Conservation (phyloP, 805 yeast species). For the Pichia rugopelliculosa region DNA sequence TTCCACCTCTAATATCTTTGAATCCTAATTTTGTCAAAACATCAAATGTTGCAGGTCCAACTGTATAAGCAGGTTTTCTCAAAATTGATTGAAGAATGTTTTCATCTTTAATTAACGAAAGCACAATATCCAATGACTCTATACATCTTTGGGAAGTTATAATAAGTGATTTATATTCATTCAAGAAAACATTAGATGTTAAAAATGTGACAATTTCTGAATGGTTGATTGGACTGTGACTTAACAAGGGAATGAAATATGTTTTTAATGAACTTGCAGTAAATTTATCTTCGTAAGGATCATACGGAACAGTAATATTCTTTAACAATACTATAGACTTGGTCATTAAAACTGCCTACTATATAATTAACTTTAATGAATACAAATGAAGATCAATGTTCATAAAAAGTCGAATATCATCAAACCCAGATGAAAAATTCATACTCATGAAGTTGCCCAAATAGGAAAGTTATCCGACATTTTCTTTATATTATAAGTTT, state of each 20-base stretch:
- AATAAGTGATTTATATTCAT: conserved; percentile 45
- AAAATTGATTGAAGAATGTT: conserved; percentile 9
- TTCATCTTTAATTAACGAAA: conserved; percentile 23
- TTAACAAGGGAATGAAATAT: conserved; percentile 64
- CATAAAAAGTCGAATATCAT: neutral
- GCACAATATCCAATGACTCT: conserved; percentile 54
- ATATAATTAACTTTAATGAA: no score
- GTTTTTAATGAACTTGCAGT: conserved; percentile 32
- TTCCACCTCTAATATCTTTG: conserved; percentile 60
- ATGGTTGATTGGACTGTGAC: conserved; percentile 52
- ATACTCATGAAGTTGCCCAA: neutral
- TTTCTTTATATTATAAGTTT: no score
- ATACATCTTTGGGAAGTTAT: conserved; percentile 91
- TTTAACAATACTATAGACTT: conserved; percentile 49
- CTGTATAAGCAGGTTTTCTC: conserved; percentile 67
- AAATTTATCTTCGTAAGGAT: conserved; percentile 52
- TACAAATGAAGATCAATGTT: neutral
- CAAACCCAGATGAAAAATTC: no score
- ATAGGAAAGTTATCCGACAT: neutral
- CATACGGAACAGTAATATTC: conserved; percentile 61
- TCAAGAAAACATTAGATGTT: conserved; percentile 34
- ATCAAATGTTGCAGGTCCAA: conserved; percentile 80
- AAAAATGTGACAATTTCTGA: conserved; percentile 38
- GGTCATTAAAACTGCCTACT: no score
- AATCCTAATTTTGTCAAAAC: conserved; percentile 60